phyloP scores from a whole-genome alignment of 2,329 filamentous ascomycete genomes.

The Fusarium brachygibbosum region DNA sequence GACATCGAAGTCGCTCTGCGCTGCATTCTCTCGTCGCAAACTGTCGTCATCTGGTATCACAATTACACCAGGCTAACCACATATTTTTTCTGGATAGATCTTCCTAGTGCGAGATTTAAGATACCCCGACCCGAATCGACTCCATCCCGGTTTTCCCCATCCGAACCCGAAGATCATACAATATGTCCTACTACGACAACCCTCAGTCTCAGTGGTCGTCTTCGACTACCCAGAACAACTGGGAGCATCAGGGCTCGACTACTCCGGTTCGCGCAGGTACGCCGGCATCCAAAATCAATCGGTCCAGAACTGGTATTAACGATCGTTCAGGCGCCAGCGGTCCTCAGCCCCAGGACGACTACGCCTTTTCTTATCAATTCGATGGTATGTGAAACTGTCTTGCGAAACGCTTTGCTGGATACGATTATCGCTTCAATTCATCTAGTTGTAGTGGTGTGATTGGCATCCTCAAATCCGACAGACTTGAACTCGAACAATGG shows the following conservation, averaged over 20 bases:
- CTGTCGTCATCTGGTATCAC: slow-evolving; percentile 15
- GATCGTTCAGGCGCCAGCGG: slow-evolving; percentile 75
- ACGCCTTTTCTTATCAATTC: slow-evolving; percentile 88
- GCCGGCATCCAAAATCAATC: slow-evolving; percentile 15
- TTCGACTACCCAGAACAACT: slow-evolving; percentile 55
- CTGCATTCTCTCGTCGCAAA: slow-evolving; percentile 30
- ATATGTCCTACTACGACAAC: slow-evolving; percentile 64
- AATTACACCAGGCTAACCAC: slow-evolving; percentile 37
- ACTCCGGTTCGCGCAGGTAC: slow-evolving; percentile 59
- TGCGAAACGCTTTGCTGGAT: not conserved
- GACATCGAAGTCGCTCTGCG: slow-evolving; percentile 33
- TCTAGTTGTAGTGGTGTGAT: not conserved
- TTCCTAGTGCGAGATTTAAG: slow-evolving; percentile 31
- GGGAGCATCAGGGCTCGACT: slow-evolving; percentile 60
- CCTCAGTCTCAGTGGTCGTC: slow-evolving; percentile 59
- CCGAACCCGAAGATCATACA: slow-evolving; percentile 33
- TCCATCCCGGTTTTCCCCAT: slow-evolving; percentile 38
- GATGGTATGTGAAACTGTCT: slow-evolving; percentile 75
- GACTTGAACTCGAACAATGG: not conserved
- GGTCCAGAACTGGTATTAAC: slow-evolving; percentile 20
- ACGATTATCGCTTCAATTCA: not conserved
- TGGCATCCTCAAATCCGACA: not conserved
- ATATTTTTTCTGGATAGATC: slow-evolving; percentile 29
- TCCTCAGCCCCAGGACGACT: slow-evolving; percentile 79
- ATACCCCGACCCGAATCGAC: slow-evolving; percentile 21